Conservation (phyloP, 768 basidiomycete species). For the Trametopsis cervina region DNA sequence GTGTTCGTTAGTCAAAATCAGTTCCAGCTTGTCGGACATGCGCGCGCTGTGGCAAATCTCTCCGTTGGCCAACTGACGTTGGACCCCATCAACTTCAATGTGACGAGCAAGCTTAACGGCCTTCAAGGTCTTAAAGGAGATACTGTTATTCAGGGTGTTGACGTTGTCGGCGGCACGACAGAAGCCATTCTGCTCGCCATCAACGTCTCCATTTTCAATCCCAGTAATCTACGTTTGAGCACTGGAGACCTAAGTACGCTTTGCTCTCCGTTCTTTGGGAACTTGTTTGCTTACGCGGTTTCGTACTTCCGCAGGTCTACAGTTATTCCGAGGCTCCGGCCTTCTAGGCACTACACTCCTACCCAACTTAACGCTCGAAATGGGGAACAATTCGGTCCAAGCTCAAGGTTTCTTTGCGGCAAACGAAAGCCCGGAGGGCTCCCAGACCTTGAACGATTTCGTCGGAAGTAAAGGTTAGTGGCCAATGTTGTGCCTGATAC, state of each 20-base stretch:
- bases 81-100: conserved; percentile 66
- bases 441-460: conserved; percentile 61
- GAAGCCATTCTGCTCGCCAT: conserved; percentile 55
- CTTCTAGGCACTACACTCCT: conserved; percentile 54
- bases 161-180: conserved; percentile 57
- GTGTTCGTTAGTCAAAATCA: conserved; percentile 11
- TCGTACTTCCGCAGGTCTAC: conserved; percentile 36
- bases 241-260: conserved; percentile 61
- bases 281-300: neutral
- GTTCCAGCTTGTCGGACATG: conserved; percentile 55
- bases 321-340: conserved; percentile 44
- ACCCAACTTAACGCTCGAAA: conserved; percentile 49
- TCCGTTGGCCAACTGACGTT: conserved; percentile 63
- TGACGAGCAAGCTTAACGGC: conserved; percentile 52
- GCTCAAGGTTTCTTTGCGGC: conserved; percentile 50
- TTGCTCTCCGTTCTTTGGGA: conserved; percentile 4
- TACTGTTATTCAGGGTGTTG: conserved; percentile 50
- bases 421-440: conserved; percentile 51
- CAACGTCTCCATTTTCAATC: conserved; percentile 58
- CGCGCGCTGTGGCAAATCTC: conserved; percentile 52
- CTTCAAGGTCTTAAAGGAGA: conserved; percentile 52
- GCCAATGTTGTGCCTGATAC: neutral
- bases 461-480: conserved; percentile 48
- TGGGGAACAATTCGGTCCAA: conserved; percentile 52
- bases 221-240: conserved; percentile 54